Percentiles rank a stretch among this genome's conserved stretches.
phyloP scores from a whole-genome alignment of 148 eudicot species.

The Heliosperma pusillum region DNA sequence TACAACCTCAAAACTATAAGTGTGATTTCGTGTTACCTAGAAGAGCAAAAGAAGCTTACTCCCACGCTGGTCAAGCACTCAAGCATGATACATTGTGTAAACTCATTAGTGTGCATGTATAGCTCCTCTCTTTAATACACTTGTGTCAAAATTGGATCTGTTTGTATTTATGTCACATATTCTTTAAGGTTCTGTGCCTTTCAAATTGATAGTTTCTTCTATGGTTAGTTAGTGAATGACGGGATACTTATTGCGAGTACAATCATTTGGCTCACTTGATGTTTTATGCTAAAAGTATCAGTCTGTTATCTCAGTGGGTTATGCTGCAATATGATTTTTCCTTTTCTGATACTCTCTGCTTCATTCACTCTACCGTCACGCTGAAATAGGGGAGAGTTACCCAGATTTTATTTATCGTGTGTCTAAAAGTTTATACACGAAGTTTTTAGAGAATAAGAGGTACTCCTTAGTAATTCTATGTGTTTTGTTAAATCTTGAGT shows the following conservation, averaged over 20 bases:
- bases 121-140: neutral
- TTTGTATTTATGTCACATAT: neutral
- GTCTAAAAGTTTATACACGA: neutral
- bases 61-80: too few relatives aligned
- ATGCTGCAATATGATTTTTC: neutral
- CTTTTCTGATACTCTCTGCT: neutral
- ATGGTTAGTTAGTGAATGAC: neutral
- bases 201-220: neutral
- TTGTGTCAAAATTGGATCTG: neutral
- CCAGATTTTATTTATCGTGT: too few relatives aligned
- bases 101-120: neutral
- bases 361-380: too few relatives aligned
- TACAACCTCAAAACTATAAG: conserved; percentile 11
- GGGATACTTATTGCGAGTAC: neutral
- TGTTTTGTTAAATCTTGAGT: neutral
- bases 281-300: neutral
- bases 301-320: neutral
- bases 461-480: too few relatives aligned
- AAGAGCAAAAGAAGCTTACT: neutral
- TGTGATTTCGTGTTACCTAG: neutral
- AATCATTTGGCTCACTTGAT: neutral
- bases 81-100: too few relatives aligned
- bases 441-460: neutral
- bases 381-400: too few relatives aligned
- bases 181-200: neutral